phyloP scores from a whole-genome alignment of 352 stramenopile genomes.

The Globisporangium parvum region DNA sequence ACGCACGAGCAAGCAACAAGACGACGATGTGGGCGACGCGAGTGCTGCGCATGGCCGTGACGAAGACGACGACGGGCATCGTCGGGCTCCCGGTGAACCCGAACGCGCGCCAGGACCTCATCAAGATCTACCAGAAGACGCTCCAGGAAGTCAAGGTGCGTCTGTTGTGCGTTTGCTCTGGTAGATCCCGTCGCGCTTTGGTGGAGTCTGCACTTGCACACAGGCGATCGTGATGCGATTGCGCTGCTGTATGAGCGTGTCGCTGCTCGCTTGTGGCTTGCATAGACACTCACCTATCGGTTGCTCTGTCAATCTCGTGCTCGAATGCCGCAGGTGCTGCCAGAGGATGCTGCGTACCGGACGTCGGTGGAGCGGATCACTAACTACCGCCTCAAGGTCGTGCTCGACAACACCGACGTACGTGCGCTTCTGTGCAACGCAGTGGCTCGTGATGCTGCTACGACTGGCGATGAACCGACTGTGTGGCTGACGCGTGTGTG shows the following conservation, averaged over 20 bases:
- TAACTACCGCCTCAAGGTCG: constrained; percentile 77
- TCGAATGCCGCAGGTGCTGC: constrained; percentile 34
- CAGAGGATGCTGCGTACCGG: constrained; percentile 64
- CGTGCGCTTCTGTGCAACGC: constrained; percentile 12
- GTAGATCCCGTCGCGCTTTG: not conserved
- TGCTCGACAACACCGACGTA: constrained; percentile 68
- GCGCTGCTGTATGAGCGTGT: not conserved
- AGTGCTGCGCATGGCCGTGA: constrained; percentile 80
- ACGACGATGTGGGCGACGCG: constrained; percentile 70
- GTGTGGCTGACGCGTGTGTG: not conserved
- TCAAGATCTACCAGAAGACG: constrained; percentile 80
- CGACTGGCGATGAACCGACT: not conserved
- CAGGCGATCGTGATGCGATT: not conserved
- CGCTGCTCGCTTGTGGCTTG: not conserved
- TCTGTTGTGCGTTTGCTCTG: not conserved
- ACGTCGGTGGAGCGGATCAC: constrained; percentile 81
- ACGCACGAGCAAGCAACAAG: constrained; percentile 6
- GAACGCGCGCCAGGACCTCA: constrained; percentile 80
- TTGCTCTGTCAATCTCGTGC: not conserved
- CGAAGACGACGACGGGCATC: constrained; percentile 84
- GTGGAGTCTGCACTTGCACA: not conserved
- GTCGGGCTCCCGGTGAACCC: constrained; percentile 79
- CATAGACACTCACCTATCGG: not conserved
- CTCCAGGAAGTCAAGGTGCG: constrained; percentile 72
- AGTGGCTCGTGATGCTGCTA: not conserved